Base-by-base conservation (phyloP, 129 eudicot species). In the Escallonia rubra region DNA sequence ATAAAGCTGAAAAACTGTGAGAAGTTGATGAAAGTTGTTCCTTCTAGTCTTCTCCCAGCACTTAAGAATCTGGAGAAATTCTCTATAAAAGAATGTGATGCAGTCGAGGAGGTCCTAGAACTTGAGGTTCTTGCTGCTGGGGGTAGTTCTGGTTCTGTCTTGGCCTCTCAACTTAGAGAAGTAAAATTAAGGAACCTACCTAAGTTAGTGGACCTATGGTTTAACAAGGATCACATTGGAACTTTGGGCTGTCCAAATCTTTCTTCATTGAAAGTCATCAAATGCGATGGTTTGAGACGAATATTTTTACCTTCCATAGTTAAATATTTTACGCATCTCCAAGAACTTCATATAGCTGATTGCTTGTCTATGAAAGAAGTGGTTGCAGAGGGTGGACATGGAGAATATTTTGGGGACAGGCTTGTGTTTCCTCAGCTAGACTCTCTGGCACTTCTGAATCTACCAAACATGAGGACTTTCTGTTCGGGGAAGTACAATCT, bases 31-130 rank as follows among this genome's bases (percentile, higher is more conserved):
- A 61, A 55, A 47, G 68, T 78, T 52, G 60, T 72, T 48, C 74
- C 78, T 49, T 67, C 48, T 4, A 48, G 65, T 72, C 67, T 72
- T 55, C 70, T 78, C 52, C 61, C 66, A 8, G 62, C 70, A 65
- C 70, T 72, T 43, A 65, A 67, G 66, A 72, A 72, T 67, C 61
- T 78, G 9, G 82, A 78, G 72, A 78, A 78, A 61, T 54, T 78
- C 40, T 55, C 59, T 47, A 57, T 60, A 52, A 71, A 44, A 45
- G 73, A 71, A 39, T 77, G 81, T 12, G 23, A 38, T 46, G 60
- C 69, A 67, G 77, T 77, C 23, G 74, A 77, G 57, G 66, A 60
- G 59, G 16, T 77, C n/a, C 34, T 77, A 52, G 77, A 71, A 45
- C 75, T 68, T 58, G 74, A 46, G 57, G 34, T 23, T 23, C 74